Conservation (phyloP, 140 eudicot genomes). For the Senecio squalidus region DNA sequence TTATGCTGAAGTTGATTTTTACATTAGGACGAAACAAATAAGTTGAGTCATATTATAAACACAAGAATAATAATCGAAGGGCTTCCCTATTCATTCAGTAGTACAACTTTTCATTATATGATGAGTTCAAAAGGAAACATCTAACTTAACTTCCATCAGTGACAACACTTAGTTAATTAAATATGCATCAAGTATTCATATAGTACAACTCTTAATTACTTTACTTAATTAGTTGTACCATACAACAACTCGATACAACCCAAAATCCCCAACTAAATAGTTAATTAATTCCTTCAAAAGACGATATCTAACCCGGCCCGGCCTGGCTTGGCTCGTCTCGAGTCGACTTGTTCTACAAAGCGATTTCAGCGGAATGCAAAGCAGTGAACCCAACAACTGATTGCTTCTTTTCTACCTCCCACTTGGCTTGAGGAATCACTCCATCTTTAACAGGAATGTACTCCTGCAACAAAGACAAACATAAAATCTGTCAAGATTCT, state of each 20-base stretch:
- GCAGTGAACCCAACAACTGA: constrained; percentile 50
- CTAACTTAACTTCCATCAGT: constrained; percentile 18
- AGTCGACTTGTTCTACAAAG: constrained; percentile 35
- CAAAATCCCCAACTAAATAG: too few relatives aligned
- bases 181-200: constrained; percentile 24
- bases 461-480: too few relatives aligned
- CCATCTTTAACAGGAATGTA: constrained; percentile 65
- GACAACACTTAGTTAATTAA: neutral
- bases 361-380: constrained; percentile 41
- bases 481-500: constrained; percentile 19
- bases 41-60: too few relatives aligned
- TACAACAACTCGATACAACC: constrained; percentile 25
- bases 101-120: constrained; percentile 2
- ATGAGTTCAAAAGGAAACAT: constrained; percentile 7
- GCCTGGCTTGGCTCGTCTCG: too few relatives aligned
- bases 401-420: constrained; percentile 58
- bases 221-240: constrained; percentile 28
- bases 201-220: constrained; percentile 30
- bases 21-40: too few relatives aligned
- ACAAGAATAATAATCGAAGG: neutral
- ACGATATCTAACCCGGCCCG: too few relatives aligned
- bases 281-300: too few relatives aligned
- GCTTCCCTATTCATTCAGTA: neutral
- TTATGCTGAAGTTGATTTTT: too few relatives aligned
- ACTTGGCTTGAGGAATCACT: constrained; percentile 46